Base-by-base conservation (phyloP, 2,329 filamentous ascomycete genomes). In the Trichoderma brevicompactum region DNA sequence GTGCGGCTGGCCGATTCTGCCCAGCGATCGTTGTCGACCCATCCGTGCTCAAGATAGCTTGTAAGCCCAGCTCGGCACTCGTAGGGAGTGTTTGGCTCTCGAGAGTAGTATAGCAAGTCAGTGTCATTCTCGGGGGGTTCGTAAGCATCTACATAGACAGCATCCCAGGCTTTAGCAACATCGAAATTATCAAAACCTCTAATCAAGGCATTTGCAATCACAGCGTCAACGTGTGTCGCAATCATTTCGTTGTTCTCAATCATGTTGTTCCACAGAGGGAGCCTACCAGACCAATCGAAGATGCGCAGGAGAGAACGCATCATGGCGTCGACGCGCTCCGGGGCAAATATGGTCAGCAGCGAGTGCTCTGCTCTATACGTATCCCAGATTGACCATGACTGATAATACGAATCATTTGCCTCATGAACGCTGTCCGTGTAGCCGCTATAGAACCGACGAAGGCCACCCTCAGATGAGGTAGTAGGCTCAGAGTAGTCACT, bases 211-310 rank as follows among this genome's bases (percentile, higher is more conserved):
- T 82, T 82, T n/a, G 81, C 78, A 3, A 83, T 70, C 2, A 83
- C 78, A 1, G 76, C 80, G 54, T 82, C 80, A 13, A 79, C 80
- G 65, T 82, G 80, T 0, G 80, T 82, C 1, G 79, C 79, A 41
- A 82, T 80, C 81, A 82, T 83, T 66, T 81, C 82, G 70, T 82
- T 82, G 1, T 80, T 82, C 67, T 82, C 81, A 5, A 82, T 74
- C 66, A 82, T 72, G 62, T 82, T 82, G 0, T 80, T 80, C 81
- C 80, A 83, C 74, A 82, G 80, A 0, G 81, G 81, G 8, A 82
- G 69, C 48, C 80, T 73, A 2, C 80, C 79, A 5, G 75, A 75
- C 80, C 79, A 82, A 60, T 80, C 76, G 59, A 81, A 83, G 23
- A 82, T 82, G 6, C 72, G 70, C 1, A 82, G 69, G 10, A 83